Base-by-base conservation (phyloP, 2,329 filamentous ascomycete species). In the Calcarisporium arbuscula region DNA sequence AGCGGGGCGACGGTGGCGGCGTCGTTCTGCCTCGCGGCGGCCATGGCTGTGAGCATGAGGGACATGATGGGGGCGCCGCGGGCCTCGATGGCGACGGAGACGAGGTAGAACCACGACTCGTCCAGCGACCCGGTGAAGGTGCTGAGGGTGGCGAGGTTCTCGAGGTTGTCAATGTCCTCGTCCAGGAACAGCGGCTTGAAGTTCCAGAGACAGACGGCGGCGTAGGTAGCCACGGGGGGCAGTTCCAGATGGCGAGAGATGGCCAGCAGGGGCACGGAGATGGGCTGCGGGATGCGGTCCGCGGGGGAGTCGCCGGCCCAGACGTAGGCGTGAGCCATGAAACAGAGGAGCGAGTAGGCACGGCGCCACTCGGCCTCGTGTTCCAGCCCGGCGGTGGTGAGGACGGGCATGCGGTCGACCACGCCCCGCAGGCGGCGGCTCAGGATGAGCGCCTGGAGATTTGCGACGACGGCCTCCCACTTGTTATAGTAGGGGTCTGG, bases 101-200 rank as follows among this genome's bases (percentile, higher is more conserved):
- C 79, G 10, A 98, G 72, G 57, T 96, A 98, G 57, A 98, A 98
- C 92, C 92, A 98, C 43, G 92, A 95, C 64, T 98, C 92, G 55
- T 98, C 92, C 36, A 94, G 69, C 7, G 88, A 89, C 32, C 92
- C 92, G 12, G 92, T 96, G 54, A 95, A 94, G 12, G 92, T 95
- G 51, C 80, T 78, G 41, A 96, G 70, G 3, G 86, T 92, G 26
- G 86, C 80, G 36, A 98, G 72, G 50, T 98, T 96, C 52, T 92
- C 82, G 29, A 96, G 72, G 44, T 79, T 78, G 52, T 94, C 86
- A 38, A 92, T 77, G 22, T 76, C 74, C 58, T 95, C 89, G 42
- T 86, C 77, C 40, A 79, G 65, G 54, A 96, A 95, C 35, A 96
- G 74, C 1, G 89, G 86, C 60, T 89, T 90, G 70, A 88, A 96